Evolutionary conservation across 257 asterid species (phyloP).

Genomic region (Vinca minor): DNA sequence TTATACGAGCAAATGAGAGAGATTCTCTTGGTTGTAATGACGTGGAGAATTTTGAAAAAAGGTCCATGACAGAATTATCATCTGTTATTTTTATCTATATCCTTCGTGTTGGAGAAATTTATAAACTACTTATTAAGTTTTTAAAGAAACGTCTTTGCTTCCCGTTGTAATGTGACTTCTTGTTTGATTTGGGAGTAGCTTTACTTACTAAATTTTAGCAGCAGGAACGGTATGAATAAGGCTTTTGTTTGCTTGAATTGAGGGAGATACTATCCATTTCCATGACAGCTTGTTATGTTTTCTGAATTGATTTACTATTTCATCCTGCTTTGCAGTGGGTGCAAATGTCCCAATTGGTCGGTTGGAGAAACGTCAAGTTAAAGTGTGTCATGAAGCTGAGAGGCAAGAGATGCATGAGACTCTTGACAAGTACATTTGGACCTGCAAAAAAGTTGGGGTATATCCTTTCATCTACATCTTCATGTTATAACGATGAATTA

Average conservation of each 20-base stretch:
- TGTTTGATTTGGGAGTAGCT: no score
- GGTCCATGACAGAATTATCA: no score
- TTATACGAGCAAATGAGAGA: no score
- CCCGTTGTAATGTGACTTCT: no score
- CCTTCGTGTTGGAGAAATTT: no score
- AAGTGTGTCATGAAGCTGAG: slow-evolving; percentile 51
- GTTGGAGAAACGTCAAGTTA: slow-evolving; percentile 47
- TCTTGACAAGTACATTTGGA: slow-evolving; percentile 51
- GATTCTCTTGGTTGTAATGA: no score
- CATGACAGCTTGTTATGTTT: background rate
- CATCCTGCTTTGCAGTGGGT: slow-evolving; percentile 58
- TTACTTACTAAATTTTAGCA: no score
- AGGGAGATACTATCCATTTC: background rate
- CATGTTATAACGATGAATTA: background rate
- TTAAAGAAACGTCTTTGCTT: no score
- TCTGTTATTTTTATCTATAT: no score
- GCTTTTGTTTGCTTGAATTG: background rate
- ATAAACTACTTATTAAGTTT: no score
- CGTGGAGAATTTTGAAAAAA: no score
- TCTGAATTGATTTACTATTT: background rate
- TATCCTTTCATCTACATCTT: slow-evolving; percentile 7
- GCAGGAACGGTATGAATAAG: no score
- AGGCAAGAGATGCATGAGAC: slow-evolving; percentile 49
- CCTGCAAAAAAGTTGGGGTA: slow-evolving; percentile 72
- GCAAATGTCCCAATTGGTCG: slow-evolving; percentile 41